Base-by-base conservation (phyloP, 2,329 filamentous ascomycete species). In the Aspergillus fischeri region DNA sequence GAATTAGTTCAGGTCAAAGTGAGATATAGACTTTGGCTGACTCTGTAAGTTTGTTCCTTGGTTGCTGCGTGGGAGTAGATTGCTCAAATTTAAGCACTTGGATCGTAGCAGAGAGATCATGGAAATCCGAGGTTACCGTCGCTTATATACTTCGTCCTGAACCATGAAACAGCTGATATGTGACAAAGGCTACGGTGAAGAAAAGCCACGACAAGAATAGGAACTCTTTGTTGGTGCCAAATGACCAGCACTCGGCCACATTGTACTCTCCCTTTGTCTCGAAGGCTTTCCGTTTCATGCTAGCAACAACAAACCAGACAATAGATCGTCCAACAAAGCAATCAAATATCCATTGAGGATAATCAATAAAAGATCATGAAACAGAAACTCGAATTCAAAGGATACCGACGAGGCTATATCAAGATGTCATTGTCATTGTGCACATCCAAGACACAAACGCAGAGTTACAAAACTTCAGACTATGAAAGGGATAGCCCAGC, bases 401-500 rank as follows among this genome's bases (percentile, higher is more conserved):
- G 48, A 51, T 25, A 45, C 20, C 11, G 7, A 44, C 32, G 10
- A 20, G n/a, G n/a, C 41, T 44, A 44, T 45, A 45, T 24, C 42
- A 45, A 24, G 10, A 21, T 20, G 20, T 45, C 20, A 45, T 24
- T 45, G 42, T 45, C 42, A 24, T 24, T 21, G 42, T 24, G 42
- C 20, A 20, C 42, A 24, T 24, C 42, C 20, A 38, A 38, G 32
- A 35, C 32, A 14, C 14, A 47, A 14, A 27, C 24, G n/a, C 44
- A 6, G 21, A 24, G 24, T 38, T 17, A 38, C 32, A 8, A 10
- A 17, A 7, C 32, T 4, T 6, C 8, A 51, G 4, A n/a, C 27
- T 35, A 35, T 4, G n/a, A 65, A 45, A 70, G 52, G 28, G 62
- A 56, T 44, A 71, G 45, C 20, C 57, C 62, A 11, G 54, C 64